Base-by-base conservation (phyloP, 2,329 filamentous ascomycete species). In the Ilyonectria destructans region DNA sequence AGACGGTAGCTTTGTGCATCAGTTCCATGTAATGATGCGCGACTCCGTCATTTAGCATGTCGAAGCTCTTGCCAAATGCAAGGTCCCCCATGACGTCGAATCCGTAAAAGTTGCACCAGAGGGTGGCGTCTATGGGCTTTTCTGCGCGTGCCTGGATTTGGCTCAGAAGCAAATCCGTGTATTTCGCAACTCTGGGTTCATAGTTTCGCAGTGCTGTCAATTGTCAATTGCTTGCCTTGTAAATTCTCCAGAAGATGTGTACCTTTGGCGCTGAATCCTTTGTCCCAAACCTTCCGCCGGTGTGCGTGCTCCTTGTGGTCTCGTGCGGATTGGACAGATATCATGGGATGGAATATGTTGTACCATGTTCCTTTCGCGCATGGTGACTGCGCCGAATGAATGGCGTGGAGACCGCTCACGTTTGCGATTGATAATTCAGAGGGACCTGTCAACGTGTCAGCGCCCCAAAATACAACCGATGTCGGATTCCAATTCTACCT, bases 61-160 rank as follows among this genome's bases (percentile, higher is more conserved):
- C 10, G 6, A 73, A 73, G 33, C 69, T 69, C 1, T 66, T 71
- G 0, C 70, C 71, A 15, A 73, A 73, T 0, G 71, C 62, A 0
- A 73, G 66, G 3, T 73, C 66, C 0, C 68, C 68, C 58, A 73
- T 70, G 6, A 73, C 68, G 2, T 73, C 71, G 2, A 73, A 73
- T 0, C 62, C 62, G 40, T 68, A 73, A 1, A 68, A 73, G 40
- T 69, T 65, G 1, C 65, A 56, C 71, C 71, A 73, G 2, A 21
- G 8, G 0, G 51, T n/a, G 0, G 65, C 17, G 1, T 73, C 54
- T 5, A 73, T 48, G 0, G 69, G 51, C 0, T 52, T 21, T 0
- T 57, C 65, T 0, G 51, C 60, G 2, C 21, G 37, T 1, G 49
- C 46, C 0, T 58, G 62, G 1, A 73, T 59, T 8, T 61, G 60